Evolutionary conservation across 768 basidiomycete species (phyloP).

Genomic region (Clitopilus hobsonii): DNA sequence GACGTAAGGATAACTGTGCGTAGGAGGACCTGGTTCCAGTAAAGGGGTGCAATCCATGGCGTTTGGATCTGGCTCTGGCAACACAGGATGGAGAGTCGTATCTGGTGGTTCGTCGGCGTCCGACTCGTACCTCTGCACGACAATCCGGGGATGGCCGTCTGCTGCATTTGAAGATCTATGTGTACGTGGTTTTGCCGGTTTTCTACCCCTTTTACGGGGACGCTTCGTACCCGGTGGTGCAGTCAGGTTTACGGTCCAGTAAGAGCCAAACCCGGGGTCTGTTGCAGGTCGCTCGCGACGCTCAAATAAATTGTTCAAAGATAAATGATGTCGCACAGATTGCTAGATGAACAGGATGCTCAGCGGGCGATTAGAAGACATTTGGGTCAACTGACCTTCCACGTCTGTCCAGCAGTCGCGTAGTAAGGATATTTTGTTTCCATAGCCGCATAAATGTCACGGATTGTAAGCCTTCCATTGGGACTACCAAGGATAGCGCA

Average conservation of each 20-base stretch:
- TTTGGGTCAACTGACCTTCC: constrained; percentile 55
- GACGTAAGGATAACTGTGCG: neutral
- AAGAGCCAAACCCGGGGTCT: constrained; percentile 83
- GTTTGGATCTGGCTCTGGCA: neutral
- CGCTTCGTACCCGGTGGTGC: constrained; percentile 87
- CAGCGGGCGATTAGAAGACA: constrained; percentile 4
- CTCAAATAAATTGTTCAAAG: constrained; percentile 78
- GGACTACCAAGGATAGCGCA: constrained; percentile 80
- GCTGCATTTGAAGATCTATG: no score
- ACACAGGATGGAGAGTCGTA: neutral
- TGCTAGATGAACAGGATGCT: constrained; percentile 42
- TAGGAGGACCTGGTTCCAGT: neutral
- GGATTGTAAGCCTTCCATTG: constrained; percentile 71
- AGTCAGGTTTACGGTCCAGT: constrained; percentile 84
- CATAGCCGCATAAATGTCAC: constrained; percentile 85
- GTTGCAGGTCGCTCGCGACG: constrained; percentile 78
- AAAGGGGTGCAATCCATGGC: neutral
- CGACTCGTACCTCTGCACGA: constrained; percentile 3
- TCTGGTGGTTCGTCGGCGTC: neutral
- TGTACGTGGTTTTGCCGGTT: no score
- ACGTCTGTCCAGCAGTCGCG: constrained; percentile 73
- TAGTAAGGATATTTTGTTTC: constrained; percentile 83
- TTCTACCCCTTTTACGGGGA: constrained; percentile 72
- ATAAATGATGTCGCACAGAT: constrained; percentile 84
- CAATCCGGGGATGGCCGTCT: constrained; percentile 37